A percentile compares a stretch with the other conserved stretches of the same genome.
Evolutionary conservation across 2,329 filamentous ascomycete species (phyloP).

Genomic region (Exophiala bonariae): DNA sequence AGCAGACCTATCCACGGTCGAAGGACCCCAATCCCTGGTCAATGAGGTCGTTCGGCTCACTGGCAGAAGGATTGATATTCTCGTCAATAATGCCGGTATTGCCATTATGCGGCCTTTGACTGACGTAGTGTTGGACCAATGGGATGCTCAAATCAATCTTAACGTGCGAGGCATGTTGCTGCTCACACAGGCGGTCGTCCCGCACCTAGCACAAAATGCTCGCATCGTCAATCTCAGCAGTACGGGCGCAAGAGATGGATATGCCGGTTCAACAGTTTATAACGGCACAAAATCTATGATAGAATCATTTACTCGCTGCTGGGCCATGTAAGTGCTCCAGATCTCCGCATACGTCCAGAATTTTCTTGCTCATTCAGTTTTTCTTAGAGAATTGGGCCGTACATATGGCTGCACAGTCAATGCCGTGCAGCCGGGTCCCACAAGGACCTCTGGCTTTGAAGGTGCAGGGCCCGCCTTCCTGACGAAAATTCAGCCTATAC

Average conservation of each 20-base stretch:
- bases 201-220: conserved; percentile 36
- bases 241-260: conserved; percentile 8
- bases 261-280: conserved; percentile 43
- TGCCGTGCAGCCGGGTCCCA: conserved; percentile 31
- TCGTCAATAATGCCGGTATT: conserved; percentile 16
- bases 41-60: conserved; percentile 3
- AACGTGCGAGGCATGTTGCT: conserved; percentile 50
- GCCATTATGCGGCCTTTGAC: conserved; percentile 4
- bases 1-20: conserved; percentile 4
- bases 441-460: conserved; percentile 31
- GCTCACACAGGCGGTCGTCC: conserved; percentile 33
- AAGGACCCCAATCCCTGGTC: conserved; percentile 3
- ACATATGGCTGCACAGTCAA: conserved; percentile 33
- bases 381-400: conserved; percentile 25
- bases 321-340: conserved; percentile 37
- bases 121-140: conserved; percentile 42
- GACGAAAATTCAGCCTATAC: conserved; percentile 42
- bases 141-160: conserved; percentile 45
- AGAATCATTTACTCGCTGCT: conserved; percentile 47
- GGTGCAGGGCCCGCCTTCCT: conserved; percentile 43
- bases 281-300: conserved; percentile 53
- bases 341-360: too few species aligned
- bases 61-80: conserved; percentile 12
- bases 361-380: not conserved
- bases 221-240: conserved; percentile 41